Evolutionary conservation across 208 protist genomes (phyloP), one percentile per base, ranked within the genome.

Genomic region (Leishmania guyanensis): DNA sequence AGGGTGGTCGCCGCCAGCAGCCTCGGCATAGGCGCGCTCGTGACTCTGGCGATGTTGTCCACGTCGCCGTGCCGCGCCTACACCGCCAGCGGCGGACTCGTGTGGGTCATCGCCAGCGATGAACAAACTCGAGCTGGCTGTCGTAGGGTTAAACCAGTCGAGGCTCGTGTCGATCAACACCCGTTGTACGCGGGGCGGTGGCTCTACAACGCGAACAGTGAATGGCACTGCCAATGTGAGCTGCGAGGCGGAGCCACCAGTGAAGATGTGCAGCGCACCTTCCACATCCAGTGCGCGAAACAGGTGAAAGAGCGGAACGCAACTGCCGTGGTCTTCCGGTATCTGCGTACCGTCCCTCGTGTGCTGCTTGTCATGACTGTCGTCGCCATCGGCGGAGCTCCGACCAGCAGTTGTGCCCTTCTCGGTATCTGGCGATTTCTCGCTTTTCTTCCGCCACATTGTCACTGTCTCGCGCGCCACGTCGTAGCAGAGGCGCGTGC

Each of bases 131-230:
- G 82, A 82, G 1, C 53, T 46, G 8, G 78, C 54, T 2, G 77
- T 65, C 3, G 78, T 82, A 2, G 99, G 99, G 85, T 99, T 99
- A 20, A 92, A 88, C 79, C 99, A 91, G 72, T 94, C 98, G 81
- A 99, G 98, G 74, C 85, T 98, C 71, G 98, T 95, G 82, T 99
- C 98, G 79, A 98, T 97, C 43, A 99, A 91, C 10, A 99, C 79
- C 14, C 99, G 90, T 60, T 87, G 78, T 20, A 71, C 9, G 14
- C 97, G 90, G 29, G 91, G 83, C 48, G 98, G 99, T 22, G 92
- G 90, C 29, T 80, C 53, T 0, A 85, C 82, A 48, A 97, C 33
- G 62, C 81, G 54, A 29, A 92, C 75, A 50, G 65, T 60, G 75
- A 95, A 80, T 1, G 89, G 85, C 36, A 95, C 43, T 16, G 14